A percentile compares a stretch with the other conserved stretches of the same genome.
Conservation (phyloP, 805 yeast genomes). For the Wickerhamiella lipophila region DNA sequence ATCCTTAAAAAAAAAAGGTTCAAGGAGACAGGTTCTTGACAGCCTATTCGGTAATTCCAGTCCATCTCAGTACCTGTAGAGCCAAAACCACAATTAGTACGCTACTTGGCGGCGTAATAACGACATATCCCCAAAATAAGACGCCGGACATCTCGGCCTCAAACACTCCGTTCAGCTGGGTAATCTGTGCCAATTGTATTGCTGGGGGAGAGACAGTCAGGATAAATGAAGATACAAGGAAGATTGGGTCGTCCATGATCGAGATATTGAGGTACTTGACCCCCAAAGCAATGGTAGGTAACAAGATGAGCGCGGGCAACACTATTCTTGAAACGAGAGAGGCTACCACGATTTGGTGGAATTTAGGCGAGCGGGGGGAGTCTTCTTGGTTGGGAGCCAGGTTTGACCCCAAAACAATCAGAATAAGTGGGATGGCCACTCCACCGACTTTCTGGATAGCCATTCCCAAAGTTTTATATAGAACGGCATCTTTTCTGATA, state of each 20-base stretch:
- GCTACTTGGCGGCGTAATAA: constrained; percentile 47
- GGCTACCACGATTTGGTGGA: constrained; percentile 37
- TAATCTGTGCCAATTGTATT: constrained; percentile 52
- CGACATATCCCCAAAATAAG: constrained; percentile 53
- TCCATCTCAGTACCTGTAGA: constrained; percentile 45
- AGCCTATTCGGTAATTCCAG: constrained; percentile 21
- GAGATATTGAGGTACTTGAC: constrained; percentile 41
- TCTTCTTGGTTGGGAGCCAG: constrained; percentile 34
- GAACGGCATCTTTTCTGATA: constrained; percentile 33
- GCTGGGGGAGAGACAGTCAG: constrained; percentile 57
- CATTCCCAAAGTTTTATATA: constrained; percentile 40
- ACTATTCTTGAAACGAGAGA: constrained; percentile 48
- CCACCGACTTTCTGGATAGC: constrained; percentile 43
- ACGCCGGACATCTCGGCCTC: constrained; percentile 56
- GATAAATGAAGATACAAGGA: constrained; percentile 44
- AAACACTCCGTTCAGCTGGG: constrained; percentile 46
- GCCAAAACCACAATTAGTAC: constrained; percentile 43
- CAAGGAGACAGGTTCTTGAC: too few species aligned
- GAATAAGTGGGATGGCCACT: constrained; percentile 49
- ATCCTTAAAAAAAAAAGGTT: too few species aligned
- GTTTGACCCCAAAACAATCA: constrained; percentile 49
- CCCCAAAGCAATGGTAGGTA: constrained; percentile 41
- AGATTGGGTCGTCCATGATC: constrained; percentile 44
- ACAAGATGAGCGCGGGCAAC: constrained; percentile 41
- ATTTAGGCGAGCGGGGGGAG: constrained; percentile 26